Evolutionary conservation across 352 stramenopile genomes (phyloP).

Genomic region (Globisporangium okanoganense): DNA sequence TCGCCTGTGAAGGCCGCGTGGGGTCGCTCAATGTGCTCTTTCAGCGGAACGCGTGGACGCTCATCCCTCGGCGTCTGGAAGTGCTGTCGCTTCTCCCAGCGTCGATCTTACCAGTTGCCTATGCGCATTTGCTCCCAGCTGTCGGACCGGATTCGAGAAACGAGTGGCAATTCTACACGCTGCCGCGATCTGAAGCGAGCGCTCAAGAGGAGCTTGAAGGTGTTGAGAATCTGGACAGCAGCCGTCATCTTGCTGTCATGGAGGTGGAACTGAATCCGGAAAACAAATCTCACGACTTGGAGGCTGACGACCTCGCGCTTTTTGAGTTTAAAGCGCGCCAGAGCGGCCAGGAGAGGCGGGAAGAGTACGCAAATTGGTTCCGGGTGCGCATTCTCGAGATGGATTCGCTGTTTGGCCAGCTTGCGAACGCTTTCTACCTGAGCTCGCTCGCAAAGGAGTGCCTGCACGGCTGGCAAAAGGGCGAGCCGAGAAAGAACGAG

Average conservation of each 20-base stretch:
- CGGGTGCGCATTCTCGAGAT: conserved; percentile 47
- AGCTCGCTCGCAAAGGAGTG: conserved; percentile 30
- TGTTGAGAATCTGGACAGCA: not conserved
- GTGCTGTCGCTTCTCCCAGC: conserved; percentile 48
- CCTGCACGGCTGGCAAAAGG: conserved; percentile 26
- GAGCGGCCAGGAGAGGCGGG: conserved; percentile 20
- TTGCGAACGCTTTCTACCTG: conserved; percentile 42
- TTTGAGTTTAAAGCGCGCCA: conserved; percentile 33
- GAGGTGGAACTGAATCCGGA: conserved; percentile 29
- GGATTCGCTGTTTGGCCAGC: conserved; percentile 55
- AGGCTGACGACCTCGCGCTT: conserved; percentile 24
- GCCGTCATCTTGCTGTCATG: not conserved
- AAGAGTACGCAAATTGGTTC: conserved; percentile 49
- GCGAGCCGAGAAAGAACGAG: conserved; percentile 18
- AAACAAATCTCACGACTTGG: conserved; percentile 41
- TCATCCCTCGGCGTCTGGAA: conserved; percentile 41
- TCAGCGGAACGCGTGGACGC: conserved; percentile 41
- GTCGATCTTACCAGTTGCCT: conserved; percentile 29
- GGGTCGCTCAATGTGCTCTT: conserved; percentile 42
- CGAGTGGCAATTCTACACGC: conserved; percentile 40
- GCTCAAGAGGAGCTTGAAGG: conserved; percentile 2
- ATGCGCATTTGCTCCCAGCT: conserved; percentile 47
- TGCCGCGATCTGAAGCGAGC: conserved; percentile 12
- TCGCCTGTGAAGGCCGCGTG: conserved; percentile 48
- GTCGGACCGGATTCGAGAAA: conserved; percentile 22